Base-by-base conservation (phyloP, 2,329 filamentous ascomycete genomes). In the Mollisia scopiformis region DNA sequence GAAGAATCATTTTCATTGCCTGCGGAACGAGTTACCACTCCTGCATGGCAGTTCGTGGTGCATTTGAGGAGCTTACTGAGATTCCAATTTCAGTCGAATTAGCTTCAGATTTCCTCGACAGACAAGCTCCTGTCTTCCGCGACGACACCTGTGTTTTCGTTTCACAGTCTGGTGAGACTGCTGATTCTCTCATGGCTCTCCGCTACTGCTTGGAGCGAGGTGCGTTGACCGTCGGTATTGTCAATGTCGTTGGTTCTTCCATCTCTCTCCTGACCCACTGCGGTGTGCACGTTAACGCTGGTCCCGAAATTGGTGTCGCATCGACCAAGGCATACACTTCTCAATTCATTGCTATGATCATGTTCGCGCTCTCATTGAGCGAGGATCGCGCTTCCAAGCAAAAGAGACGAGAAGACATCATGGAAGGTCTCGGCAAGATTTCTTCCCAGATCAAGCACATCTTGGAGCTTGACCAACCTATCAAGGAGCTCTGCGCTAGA, bases 301-400 rank as follows among this genome's bases (percentile, higher is more conserved):
- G 95, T 59, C 95, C 95, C 57, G 95, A 99, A 79, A 98, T 99
- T 66, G 95, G 95, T 88, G 95, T 99, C 68, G 95, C 95, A 62
- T 98, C 94, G 50, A 99, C 95, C 78, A 99, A 99, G 85, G 95
- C 95, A 39, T 99, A 99, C 82, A 99, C 95, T 14, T 98, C 95
- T 50, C 95, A 99, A 77, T 99, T 98, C 78, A 92, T 99, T 74
- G 96, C 95, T 76, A 97, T 99, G 93, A 91, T 98, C 80, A 99
- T 99, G 95, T 98, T 99, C 73, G 95, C 95, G 6, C 84, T 99
- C 66, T 97, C 93, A 30, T 86, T 99, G 61, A 95, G 92, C 73
- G 95, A 99, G 81, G 95, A 99, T 78, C 92, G 95, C 71, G 92
- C 93, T 43, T 97, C 93, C 69, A 99, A 99, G 87, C 86, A 90